Evolutionary conservation across 2,329 filamentous ascomycete genomes (phyloP).

Genomic region (Ceratocystis colombiana): DNA sequence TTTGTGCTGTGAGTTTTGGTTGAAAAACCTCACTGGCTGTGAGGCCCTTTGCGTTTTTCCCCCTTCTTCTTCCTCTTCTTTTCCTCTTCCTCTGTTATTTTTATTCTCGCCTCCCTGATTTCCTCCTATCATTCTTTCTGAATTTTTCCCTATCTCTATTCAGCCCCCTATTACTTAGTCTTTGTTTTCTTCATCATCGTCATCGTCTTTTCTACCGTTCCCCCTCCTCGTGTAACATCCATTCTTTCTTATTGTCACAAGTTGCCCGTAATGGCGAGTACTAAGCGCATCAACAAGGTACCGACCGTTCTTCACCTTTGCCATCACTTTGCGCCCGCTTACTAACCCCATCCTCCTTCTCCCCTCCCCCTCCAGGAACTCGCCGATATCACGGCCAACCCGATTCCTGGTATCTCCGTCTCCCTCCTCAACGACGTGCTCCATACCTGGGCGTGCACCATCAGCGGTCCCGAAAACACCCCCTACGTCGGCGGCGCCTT

Average conservation of each 20-base stretch:
- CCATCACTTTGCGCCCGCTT: slow-evolving; percentile 25
- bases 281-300: slow-evolving; percentile 40
- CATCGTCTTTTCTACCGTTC: too few species aligned
- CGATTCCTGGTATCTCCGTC: slow-evolving; percentile 41
- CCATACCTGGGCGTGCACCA: slow-evolving; percentile 43
- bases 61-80: not conserved
- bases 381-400: slow-evolving; percentile 40
- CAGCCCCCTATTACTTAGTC: too few species aligned
- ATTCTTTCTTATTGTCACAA: not conserved
- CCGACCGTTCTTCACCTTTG: not conserved
- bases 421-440: slow-evolving; percentile 41
- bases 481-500: slow-evolving; percentile 59
- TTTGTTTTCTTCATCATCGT: too few species aligned
- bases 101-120: too few species aligned
- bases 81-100: not conserved
- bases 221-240: too few species aligned
- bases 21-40: not conserved
- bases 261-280: slow-evolving; percentile 33
- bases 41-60: slow-evolving; percentile 1
- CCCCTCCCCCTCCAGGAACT: slow-evolving; percentile 38
- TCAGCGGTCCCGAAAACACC: slow-evolving; percentile 38
- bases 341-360: slow-evolving; percentile 23
- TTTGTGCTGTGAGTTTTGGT: not conserved
- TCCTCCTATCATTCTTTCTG: not conserved
- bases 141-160: too few species aligned